Percentiles rank a stretch among this genome's conserved stretches.
Evolutionary conservation across 1,284 basidiomycete genomes (phyloP).

Genomic region (Malassezia sp.): DNA sequence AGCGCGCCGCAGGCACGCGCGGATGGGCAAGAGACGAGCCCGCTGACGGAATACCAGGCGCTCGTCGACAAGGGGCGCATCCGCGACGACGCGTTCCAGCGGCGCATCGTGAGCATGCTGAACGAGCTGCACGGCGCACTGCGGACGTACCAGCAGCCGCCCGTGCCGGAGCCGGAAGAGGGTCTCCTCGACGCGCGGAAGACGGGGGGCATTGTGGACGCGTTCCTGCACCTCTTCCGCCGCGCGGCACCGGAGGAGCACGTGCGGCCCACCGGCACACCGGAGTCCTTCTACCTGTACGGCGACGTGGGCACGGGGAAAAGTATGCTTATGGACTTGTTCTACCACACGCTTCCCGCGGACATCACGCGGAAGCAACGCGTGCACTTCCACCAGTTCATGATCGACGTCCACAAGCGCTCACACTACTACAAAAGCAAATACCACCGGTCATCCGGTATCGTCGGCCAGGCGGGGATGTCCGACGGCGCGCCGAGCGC

Average conservation of each 20-base stretch:
- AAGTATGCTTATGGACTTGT: constrained; percentile 97
- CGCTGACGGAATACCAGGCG: constrained; percentile 61
- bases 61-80: constrained; percentile 64
- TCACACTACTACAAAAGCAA: constrained; percentile 57
- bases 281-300: constrained; percentile 87
- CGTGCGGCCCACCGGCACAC: constrained; percentile 52
- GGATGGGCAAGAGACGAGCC: constrained; percentile 44
- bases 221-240: constrained; percentile 19
- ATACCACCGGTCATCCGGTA: constrained; percentile 38
- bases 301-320: constrained; percentile 89
- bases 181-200: constrained; percentile 11
- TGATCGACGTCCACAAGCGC: constrained; percentile 95
- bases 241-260: constrained; percentile 11
- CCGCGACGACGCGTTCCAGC: constrained; percentile 70
- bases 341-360: constrained; percentile 71
- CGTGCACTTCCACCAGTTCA: constrained; percentile 80
- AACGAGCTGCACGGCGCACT: constrained; percentile 69
- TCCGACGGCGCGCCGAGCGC: constrained; percentile 11
- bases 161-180: constrained; percentile 29
- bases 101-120: constrained; percentile 67
- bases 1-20: neutral
- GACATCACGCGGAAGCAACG: constrained; percentile 65
- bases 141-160: constrained; percentile 52
- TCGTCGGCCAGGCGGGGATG: constrained; percentile 33
- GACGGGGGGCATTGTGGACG: neutral